Base-by-base conservation (phyloP, 2,329 filamentous ascomycete genomes). In the Calonectria ilicicola region DNA sequence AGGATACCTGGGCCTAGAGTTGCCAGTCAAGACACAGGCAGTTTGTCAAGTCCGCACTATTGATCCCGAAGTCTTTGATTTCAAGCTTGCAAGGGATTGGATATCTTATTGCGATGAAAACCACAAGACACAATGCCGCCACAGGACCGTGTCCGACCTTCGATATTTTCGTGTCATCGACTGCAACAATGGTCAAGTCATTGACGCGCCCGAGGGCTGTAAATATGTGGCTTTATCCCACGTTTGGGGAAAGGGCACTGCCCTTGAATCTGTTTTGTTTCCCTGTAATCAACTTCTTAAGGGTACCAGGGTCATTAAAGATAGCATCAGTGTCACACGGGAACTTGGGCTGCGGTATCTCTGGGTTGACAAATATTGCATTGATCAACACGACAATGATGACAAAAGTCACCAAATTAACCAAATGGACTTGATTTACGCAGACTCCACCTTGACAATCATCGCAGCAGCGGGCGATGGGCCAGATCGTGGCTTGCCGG, bases 291-390 rank as follows among this genome's bases (percentile, higher is more conserved):
- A 19, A 17, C 40, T 7, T 44, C 15, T 44, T 40, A 40, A 40
- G 38, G 38, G 38, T 14, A 40, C 38, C 38, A 44, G 40, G 40
- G 40, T 44, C 40, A 51, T 51, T 27, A 44, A 23, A 15, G 58
- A 62, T 29, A 27, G n/a, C 23, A 62, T 62, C 15, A 62, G n/a
- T 4, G 58, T 62, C 15, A 17, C 15, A 23, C 40, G 21, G 23
- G 21, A 29, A n/a, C 58, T 62, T 10, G 58, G 58, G 12, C 17
- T 23, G 14, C 58, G 38, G 26, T 62, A 62, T 38, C n/a, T 62
- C 6, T 62, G 58, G 58, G 38, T 62, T 44, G 58, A 62, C 38
- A 42, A 29, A 21, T 62, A 62, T 38, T 62, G 58, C 38, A 62
- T 62, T 17, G 58, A 62, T 21, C 58, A 62, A 29, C 14, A 62